phyloP scores from a whole-genome alignment of 331 rosid species.

The Phaseolus coccineus region DNA sequence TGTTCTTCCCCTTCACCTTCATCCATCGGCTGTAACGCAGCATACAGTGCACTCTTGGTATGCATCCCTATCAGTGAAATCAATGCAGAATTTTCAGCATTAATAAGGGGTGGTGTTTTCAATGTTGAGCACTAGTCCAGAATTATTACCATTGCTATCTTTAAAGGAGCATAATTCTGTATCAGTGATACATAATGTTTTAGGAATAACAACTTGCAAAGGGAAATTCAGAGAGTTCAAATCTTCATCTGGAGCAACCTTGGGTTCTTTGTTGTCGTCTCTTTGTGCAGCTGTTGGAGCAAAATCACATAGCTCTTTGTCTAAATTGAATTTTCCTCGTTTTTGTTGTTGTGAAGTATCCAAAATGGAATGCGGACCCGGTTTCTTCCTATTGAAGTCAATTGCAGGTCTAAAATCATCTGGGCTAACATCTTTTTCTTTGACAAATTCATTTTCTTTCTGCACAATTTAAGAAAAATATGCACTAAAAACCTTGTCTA shows the following conservation, averaged over 20 bases:
- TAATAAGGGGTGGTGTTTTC: slow-evolving; percentile 31
- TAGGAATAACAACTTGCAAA: slow-evolving; percentile 41
- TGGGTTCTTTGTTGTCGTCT: slow-evolving; percentile 45
- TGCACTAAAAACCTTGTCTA: slow-evolving; percentile 27
- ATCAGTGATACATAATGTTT: slow-evolving; percentile 27
- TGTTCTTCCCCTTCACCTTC: slow-evolving; percentile 19
- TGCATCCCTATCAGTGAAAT: slow-evolving; percentile 47
- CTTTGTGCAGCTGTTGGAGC: slow-evolving; percentile 45
- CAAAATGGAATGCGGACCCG: slow-evolving; percentile 39
- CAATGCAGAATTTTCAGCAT: slow-evolving; percentile 42
- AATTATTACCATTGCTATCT: slow-evolving; percentile 32
- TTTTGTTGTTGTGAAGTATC: slow-evolving; percentile 36
- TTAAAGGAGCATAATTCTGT: slow-evolving; percentile 41
- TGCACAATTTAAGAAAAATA: slow-evolving; percentile 46
- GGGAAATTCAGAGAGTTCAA: slow-evolving; percentile 42
- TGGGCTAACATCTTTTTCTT: slow-evolving; percentile 39
- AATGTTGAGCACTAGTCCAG: slow-evolving; percentile 24
- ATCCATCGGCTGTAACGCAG: slow-evolving; percentile 44
- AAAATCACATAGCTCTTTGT: slow-evolving; percentile 53
- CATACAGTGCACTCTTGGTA: slow-evolving; percentile 24
- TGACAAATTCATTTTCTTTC: slow-evolving; percentile 53
- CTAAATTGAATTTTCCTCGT: slow-evolving; percentile 52
- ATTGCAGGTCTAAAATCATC: slow-evolving; percentile 45
- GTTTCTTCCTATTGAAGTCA: slow-evolving; percentile 49
- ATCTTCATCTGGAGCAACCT: slow-evolving; percentile 49